Conservation (phyloP, 163 green algal species). For the Prototheca wickerhamii region DNA sequence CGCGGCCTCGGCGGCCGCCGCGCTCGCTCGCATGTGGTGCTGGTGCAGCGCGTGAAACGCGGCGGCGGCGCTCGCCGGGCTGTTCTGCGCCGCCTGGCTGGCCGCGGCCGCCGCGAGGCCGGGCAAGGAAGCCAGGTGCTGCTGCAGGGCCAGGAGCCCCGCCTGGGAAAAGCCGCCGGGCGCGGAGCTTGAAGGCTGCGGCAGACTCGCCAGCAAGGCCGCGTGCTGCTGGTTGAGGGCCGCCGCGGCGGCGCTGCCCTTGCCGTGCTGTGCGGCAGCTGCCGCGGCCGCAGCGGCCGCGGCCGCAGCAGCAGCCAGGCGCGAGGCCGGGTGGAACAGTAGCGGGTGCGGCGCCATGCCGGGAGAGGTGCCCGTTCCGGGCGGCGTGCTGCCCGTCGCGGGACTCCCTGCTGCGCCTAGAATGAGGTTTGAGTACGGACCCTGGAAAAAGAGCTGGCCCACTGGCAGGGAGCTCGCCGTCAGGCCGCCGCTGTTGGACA, state of each 20-base stretch:
- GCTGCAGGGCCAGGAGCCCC: neutral
- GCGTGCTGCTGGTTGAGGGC: constrained; percentile 3
- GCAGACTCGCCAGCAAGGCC: neutral
- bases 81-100: neutral
- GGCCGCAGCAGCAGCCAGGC: neutral
- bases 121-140: neutral
- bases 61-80: too few species aligned
- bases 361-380: neutral
- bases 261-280: neutral
- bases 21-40: too few species aligned
- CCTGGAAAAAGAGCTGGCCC: too few species aligned
- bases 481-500: too few species aligned
- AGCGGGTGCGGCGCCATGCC: neutral
- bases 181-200: neutral
- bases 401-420: too few species aligned
- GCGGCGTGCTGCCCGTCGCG: too few species aligned
- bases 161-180: neutral
- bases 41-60: neutral
- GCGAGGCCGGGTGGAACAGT: neutral
- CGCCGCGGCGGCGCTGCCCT: too few species aligned
- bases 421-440: too few species aligned
- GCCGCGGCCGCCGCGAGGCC: neutral
- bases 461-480: too few species aligned
- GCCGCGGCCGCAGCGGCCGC: neutral
- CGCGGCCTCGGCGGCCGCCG: too few species aligned